Conservation (phyloP, 352 stramenopile species). For the Phytophthora megakarya region DNA sequence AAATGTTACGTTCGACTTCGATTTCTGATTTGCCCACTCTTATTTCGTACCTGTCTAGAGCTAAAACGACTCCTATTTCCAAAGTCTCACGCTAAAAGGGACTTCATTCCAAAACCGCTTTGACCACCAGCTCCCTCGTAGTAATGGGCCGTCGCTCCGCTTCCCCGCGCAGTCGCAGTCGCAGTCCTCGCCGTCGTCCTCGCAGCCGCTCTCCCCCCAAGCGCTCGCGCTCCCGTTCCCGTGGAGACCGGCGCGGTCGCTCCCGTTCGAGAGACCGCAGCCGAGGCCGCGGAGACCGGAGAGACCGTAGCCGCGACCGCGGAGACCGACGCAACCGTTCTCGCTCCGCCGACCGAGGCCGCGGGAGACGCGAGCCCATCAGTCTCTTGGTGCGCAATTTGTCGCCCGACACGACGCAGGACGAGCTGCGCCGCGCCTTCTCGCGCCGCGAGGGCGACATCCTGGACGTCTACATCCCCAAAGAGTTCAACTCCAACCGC, state of each 20-base stretch:
- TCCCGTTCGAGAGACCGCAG: conserved; percentile 20
- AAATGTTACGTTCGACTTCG: not conserved
- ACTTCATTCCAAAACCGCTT: conserved; percentile 13
- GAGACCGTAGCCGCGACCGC: conserved; percentile 23
- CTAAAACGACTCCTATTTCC: too few species aligned
- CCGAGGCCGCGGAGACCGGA: conserved; percentile 11
- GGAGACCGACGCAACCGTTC: conserved; percentile 39
- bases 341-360: conserved; percentile 30
- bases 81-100: not conserved
- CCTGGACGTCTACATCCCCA: conserved; percentile 69
- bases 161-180: conserved; percentile 48
- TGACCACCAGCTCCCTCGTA: not conserved
- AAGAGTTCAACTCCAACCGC: conserved; percentile 59
- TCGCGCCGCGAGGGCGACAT: conserved; percentile 57
- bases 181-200: conserved; percentile 43
- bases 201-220: conserved; percentile 40
- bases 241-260: too few species aligned
- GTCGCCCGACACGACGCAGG: conserved; percentile 35
- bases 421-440: conserved; percentile 56
- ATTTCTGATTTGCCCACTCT: too few species aligned
- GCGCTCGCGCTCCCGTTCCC: conserved; percentile 46
- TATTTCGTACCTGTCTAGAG: too few species aligned
- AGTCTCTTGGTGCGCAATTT: conserved; percentile 65
- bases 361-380: conserved; percentile 35
- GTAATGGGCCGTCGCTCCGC: conserved; percentile 52